Base-by-base conservation (phyloP, 306 rosid genomes). In the Oxytropis ochrocephala region DNA sequence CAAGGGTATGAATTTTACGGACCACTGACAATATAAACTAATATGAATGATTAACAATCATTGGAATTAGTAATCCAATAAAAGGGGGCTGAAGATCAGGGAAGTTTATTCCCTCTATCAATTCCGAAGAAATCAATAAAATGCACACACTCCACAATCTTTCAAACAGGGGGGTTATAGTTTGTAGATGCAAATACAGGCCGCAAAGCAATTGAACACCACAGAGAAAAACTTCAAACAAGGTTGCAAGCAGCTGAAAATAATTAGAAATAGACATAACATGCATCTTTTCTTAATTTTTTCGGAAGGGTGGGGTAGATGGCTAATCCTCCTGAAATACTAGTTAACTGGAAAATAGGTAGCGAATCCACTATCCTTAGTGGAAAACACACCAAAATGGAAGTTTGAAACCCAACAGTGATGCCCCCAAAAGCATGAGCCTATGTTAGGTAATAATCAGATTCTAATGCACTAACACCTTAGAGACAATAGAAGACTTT, bases 111-210 rank as follows among this genome's bases (percentile, higher is more conserved):
- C 50, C 35, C 49, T 63, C 61, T 19, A 33, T 42, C 7, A 7
- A 63, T 46, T 47, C 29, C 30, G 30, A 44, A 67, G 52, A 32
- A 43, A 73, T 60, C 42, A 11, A 61, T 36, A 67, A 41, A 64
- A 67, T 30, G 9, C 74, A 66, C 74, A 66, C 14, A 39, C 41
- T 27, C 18, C 55, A 48, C 50, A 48, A 42, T 32, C 53, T 66
- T 58, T 17, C 60, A 43, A 50, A 58, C 21, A 42, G 4, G 2
- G 17, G 27, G 68, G 42, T 16, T 51, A 47, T 39, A 74, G 64
- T 61, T 42, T 21, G 42, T 53, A 73, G 49, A 79, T 73, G 72
- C 64, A 13, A 62, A 52, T 67, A 36, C 29, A 73, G 47, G 53
- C 29, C 29, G 2, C 29, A 24, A 7, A 24, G 52, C 50, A 58